Conservation (phyloP, 176 grass and related monocot genomes). For the Rhynchospora breviuscula region DNA sequence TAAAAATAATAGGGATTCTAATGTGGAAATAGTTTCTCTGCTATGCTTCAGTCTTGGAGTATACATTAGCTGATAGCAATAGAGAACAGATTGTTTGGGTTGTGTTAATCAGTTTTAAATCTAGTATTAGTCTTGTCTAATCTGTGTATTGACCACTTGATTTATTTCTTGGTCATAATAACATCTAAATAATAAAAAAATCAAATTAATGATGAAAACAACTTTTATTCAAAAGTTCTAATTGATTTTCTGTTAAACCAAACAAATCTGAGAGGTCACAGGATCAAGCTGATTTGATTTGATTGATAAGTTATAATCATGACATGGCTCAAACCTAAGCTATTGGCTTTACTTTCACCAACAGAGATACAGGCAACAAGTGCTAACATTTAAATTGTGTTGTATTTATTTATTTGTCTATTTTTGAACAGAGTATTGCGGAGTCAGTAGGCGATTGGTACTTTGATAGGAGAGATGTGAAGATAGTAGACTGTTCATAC, state of each 20-base stretch:
- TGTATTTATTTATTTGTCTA: neutral
- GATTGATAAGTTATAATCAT: neutral
- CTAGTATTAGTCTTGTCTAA: neutral
- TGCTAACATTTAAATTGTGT: neutral
- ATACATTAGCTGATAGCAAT: neutral
- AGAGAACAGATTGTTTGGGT: neutral
- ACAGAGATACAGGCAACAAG: neutral
- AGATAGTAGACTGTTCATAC: conserved; percentile 48
- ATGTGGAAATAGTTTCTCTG: neutral
- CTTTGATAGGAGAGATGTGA: conserved; percentile 37
- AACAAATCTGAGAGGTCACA: neutral
- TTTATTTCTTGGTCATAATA: neutral
- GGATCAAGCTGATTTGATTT: neutral
- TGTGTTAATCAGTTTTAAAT: neutral
- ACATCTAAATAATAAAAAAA: neutral
- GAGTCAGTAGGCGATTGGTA: conserved; percentile 72
- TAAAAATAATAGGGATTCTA: neutral
- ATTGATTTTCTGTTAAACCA: neutral
- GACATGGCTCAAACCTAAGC: neutral
- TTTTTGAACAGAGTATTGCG: conserved; percentile 39
- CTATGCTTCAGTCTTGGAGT: neutral
- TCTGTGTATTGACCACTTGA: neutral
- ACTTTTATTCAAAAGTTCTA: neutral
- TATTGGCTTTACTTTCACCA: neutral
- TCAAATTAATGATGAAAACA: neutral